A percentile compares a stretch with the other conserved stretches of the same genome.
phyloP scores from a whole-genome alignment of 2,329 filamentous ascomycete species.

The Fragosphaeria purpurea region DNA sequence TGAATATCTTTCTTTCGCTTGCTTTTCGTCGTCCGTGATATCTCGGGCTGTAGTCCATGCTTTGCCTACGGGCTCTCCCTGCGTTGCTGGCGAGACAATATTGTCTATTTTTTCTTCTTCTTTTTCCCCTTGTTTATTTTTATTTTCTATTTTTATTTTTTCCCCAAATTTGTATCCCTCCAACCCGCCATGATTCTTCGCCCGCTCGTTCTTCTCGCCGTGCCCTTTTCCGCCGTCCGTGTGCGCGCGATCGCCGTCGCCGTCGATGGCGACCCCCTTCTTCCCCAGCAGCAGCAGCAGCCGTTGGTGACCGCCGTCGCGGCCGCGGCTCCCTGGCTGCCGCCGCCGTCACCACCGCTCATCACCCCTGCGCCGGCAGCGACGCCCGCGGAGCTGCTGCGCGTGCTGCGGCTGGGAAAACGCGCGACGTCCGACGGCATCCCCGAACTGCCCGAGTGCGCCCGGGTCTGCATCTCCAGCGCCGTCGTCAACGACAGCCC shows the following conservation, averaged over 20 bases:
- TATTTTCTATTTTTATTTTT: neutral
- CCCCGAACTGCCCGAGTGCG: conserved; percentile 5
- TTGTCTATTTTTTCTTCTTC: neutral
- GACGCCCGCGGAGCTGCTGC: neutral
- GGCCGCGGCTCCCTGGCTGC: no score
- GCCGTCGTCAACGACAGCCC: conserved; percentile 9
- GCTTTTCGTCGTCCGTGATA: no score
- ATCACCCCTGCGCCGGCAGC: neutral
- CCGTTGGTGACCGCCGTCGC: no score
- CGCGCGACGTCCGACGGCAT: neutral
- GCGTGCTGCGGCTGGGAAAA: neutral
- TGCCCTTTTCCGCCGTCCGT: neutral
- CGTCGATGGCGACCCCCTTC: no score
- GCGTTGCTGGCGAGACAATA: neutral
- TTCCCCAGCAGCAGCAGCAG: no score
- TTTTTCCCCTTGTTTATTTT: neutral
- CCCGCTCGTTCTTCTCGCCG: neutral
- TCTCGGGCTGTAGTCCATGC: conserved; percentile 7
- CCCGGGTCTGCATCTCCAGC: conserved; percentile 4
- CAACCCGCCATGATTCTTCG: neutral
- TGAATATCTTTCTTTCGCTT: no score
- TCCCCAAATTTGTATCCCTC: no score
- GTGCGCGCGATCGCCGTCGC: no score
- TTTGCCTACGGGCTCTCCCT: neutral
- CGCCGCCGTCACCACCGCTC: no score